Conservation (phyloP, 2,329 filamentous ascomycete species). For the Fusarium beomiforme region DNA sequence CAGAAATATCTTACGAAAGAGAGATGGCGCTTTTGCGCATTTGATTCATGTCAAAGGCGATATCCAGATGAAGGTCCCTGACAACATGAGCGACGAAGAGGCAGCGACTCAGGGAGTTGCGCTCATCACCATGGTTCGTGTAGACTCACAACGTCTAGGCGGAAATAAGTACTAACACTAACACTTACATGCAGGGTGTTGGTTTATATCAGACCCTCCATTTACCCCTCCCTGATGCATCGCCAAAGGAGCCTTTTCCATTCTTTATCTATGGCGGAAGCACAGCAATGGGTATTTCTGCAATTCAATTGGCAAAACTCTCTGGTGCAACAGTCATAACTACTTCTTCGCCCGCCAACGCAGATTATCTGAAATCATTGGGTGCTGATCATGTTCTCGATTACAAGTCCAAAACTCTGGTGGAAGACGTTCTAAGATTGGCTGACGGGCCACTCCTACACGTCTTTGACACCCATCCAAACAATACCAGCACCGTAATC, state of each 20-base stretch:
- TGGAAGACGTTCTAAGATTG: constrained; percentile 34
- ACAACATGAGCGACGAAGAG: constrained; percentile 51
- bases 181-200: constrained; percentile 46
- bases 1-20: neutral
- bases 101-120: constrained; percentile 57
- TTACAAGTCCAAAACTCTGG: constrained; percentile 47
- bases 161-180: too few species aligned
- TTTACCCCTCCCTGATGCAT: constrained; percentile 56
- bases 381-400: constrained; percentile 58
- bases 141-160: too few species aligned
- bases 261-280: constrained; percentile 58
- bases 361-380: constrained; percentile 46
- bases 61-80: constrained; percentile 55
- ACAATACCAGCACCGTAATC: accelerated
- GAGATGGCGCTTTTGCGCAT: constrained; percentile 53
- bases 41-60: constrained; percentile 52
- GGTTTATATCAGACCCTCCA: constrained; percentile 57
- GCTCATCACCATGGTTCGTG: constrained; percentile 47
- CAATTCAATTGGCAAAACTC: constrained; percentile 53
- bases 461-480: neutral
- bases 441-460: constrained; percentile 26
- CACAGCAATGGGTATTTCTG: constrained; percentile 64
- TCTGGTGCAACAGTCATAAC: constrained; percentile 50
- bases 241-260: constrained; percentile 48
- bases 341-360: constrained; percentile 50